Conservation (phyloP, 2,329 filamentous ascomycete genomes). For the Sarocladium brachiariae region DNA sequence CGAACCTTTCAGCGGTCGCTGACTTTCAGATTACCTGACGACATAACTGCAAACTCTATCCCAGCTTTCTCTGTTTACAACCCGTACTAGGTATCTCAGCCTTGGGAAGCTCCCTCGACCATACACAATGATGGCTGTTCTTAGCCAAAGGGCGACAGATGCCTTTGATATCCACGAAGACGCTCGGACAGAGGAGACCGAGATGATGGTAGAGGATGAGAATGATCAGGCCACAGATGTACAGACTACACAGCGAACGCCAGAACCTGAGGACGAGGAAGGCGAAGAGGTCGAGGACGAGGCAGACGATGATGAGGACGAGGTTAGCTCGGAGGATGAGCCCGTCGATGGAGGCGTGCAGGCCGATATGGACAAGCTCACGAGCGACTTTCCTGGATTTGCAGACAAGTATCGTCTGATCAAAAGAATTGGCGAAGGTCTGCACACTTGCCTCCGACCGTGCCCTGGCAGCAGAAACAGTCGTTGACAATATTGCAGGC, state of each 20-base stretch:
- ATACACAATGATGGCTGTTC: constrained; percentile 8
- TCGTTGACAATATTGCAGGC: constrained; percentile 42
- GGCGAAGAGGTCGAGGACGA: constrained; percentile 28
- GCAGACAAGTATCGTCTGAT: constrained; percentile 80
- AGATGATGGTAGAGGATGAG: constrained; percentile 40
- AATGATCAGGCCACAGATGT: constrained; percentile 22
- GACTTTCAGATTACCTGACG: too few relatives aligned
- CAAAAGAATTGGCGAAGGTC: constrained; percentile 94
- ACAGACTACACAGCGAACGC: constrained; percentile 11
- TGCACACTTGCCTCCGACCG: neutral
- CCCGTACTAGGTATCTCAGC: too few relatives aligned
- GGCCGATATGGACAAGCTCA: constrained; percentile 82
- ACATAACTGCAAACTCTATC: too few relatives aligned
- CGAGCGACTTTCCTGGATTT: constrained; percentile 77
- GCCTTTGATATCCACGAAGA: constrained; percentile 45
- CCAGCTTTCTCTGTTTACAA: too few relatives aligned
- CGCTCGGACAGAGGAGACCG: constrained; percentile 41
- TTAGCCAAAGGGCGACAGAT: constrained; percentile 23
- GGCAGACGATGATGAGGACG: constrained; percentile 30
- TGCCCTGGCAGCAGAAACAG: neutral
- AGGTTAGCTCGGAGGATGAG: constrained; percentile 51
- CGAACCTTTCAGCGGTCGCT: neutral
- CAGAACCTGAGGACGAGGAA: constrained; percentile 21
- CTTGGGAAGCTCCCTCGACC: too few relatives aligned
- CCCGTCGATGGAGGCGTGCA: constrained; percentile 61